These are phyloP conservation scores for Penicillium verrucosum DNA, from an alignment of 2,329 filamentous ascomycete genomes.

Conservation along the genomic window DNA sequence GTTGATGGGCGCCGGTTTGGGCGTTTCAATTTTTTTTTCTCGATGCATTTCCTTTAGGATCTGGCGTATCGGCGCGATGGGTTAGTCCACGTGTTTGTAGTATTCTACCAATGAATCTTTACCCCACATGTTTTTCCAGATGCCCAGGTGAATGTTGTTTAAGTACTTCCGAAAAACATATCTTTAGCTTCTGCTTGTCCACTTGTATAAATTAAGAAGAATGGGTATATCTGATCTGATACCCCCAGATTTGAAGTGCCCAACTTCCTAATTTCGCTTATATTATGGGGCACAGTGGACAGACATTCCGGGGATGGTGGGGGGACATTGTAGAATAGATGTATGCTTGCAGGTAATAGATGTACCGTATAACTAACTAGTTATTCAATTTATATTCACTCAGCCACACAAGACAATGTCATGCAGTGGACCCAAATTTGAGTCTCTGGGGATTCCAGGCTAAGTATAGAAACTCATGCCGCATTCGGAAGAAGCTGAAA, in stretches of 20 bases:
- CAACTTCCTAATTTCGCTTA: background rate
- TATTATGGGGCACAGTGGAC: background rate
- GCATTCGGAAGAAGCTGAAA: constrained; percentile 8
- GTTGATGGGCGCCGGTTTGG: constrained; percentile 3
- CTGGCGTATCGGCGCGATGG: constrained; percentile 7
- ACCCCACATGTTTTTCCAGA: background rate
- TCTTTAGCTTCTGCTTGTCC: background rate
- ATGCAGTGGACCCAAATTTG: background rate
- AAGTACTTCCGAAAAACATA: background rate
- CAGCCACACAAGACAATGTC: background rate
- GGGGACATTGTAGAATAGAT: background rate
- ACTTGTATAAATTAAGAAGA: background rate
- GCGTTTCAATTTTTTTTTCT: background rate
- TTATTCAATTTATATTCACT: background rate
- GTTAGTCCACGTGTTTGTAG: constrained; percentile 5
- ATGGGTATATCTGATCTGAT: background rate
- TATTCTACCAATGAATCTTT: constrained; percentile 2
- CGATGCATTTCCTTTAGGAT: background rate
- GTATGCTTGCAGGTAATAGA: background rate
- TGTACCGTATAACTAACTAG: no score
- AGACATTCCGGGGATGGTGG: background rate
- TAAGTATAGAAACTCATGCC: constrained; percentile 6
- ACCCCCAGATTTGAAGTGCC: background rate
- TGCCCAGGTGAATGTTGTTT: background rate
- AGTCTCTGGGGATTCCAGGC: constrained; percentile 1